Percentiles rank a stretch among this genome's conserved stretches.
These are phyloP conservation scores for Phellopilus nigrolimitatus DNA, from an alignment of 1,284 basidiomycete species.

Conservation along the genomic window DNA sequence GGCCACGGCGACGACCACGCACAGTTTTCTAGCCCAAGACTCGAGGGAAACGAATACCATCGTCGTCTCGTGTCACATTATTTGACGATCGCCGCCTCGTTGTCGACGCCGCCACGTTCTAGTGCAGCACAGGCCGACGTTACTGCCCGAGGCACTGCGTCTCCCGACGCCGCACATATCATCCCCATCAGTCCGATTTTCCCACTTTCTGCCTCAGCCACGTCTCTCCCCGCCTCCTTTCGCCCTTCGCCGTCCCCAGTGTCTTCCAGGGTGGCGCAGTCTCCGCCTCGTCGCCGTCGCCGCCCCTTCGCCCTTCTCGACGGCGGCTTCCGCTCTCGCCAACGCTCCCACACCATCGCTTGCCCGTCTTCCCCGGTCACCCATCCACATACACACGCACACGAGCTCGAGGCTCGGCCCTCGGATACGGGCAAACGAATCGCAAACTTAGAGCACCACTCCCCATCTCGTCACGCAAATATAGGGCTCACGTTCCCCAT, in stretches of 20 bases:
- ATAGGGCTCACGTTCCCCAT: neutral
- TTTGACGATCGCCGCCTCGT: too few species aligned
- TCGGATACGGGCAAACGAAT: too few species aligned
- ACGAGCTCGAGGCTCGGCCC: neutral
- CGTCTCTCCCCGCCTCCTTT: neutral
- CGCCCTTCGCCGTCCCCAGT: neutral
- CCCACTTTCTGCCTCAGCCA: neutral
- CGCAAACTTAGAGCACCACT: too few species aligned
- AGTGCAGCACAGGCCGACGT: too few species aligned
- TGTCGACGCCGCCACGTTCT: too few species aligned
- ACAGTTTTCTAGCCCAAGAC: too few species aligned
- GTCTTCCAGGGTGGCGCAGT: neutral
- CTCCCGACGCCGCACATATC: too few species aligned
- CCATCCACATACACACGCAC: neutral
- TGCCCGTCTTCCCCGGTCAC: constrained; percentile 1
- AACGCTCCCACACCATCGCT: constrained; percentile 9
- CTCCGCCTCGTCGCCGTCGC: constrained; percentile 10
- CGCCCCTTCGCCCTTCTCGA: constrained; percentile 2
- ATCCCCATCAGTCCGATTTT: neutral
- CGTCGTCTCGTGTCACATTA: too few species aligned
- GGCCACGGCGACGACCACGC: too few species aligned
- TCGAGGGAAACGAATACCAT: too few species aligned
- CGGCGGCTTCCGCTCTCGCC: neutral
- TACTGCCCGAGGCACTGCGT: too few species aligned
- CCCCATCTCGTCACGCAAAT: neutral